These are phyloP conservation scores for Lichtheimia hyalospora DNA, from an alignment of 371 early-diverging fungal genomes.

Conservation along the genomic window DNA sequence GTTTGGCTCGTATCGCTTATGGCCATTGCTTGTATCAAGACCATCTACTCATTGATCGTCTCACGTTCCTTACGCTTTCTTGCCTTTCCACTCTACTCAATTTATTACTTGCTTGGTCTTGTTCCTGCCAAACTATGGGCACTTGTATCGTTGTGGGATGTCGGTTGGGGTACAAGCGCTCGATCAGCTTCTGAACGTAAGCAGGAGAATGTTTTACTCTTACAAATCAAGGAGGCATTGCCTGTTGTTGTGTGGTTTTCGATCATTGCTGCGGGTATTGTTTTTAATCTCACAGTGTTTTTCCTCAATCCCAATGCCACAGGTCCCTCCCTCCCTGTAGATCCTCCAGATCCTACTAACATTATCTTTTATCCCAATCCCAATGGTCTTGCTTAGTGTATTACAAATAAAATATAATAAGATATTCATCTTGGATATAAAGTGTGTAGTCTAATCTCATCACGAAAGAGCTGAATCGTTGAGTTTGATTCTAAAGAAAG, in stretches of 20 bases:
- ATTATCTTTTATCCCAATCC: constrained; percentile 48
- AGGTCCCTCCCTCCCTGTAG: too few species aligned
- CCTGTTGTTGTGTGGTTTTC: constrained; percentile 38
- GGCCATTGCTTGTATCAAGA: constrained; percentile 51
- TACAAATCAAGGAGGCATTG: constrained; percentile 42
- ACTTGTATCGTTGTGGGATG: constrained; percentile 57
- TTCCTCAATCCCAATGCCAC: constrained; percentile 17
- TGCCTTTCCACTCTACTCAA: constrained; percentile 51
- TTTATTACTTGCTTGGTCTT: constrained; percentile 56
- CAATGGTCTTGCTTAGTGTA: not conserved
- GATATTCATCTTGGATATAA: not conserved
- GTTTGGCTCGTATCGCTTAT: constrained; percentile 52
- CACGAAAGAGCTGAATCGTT: constrained; percentile 1
- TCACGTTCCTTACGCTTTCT: constrained; percentile 44
- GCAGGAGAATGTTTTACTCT: constrained; percentile 27
- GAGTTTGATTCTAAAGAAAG: not conserved
- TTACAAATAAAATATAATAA: not conserved
- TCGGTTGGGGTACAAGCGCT: constrained; percentile 62
- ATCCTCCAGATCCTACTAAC: constrained; percentile 25
- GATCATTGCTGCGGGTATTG: constrained; percentile 30
- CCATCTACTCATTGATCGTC: constrained; percentile 40
- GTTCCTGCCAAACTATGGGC: constrained; percentile 65
- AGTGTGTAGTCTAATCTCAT: too few species aligned
- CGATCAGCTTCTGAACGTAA: constrained; percentile 46
- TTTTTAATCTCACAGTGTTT: constrained; percentile 31